Evolutionary conservation across 768 basidiomycete species (phyloP), one percentile per base, ranked within the genome.

Genomic region (Mycena venus): DNA sequence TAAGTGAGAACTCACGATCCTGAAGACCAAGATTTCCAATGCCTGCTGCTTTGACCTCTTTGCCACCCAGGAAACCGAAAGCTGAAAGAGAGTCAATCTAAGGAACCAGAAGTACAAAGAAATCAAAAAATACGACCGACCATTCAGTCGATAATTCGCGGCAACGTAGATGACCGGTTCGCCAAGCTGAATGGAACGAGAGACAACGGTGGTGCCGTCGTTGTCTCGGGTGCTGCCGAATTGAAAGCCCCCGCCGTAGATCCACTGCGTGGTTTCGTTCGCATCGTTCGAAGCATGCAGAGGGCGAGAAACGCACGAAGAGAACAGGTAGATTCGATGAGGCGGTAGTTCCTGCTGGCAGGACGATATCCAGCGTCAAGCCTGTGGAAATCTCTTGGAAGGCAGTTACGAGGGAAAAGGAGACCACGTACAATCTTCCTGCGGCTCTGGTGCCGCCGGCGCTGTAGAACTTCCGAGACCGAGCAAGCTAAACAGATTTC

Each of bases 11-110:
- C 40, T 12, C 11, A 65, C 63, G 63, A 25, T 65, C 63, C 19
- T 27, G 63, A 23, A 65, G 32, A 17, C 63, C 63, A 36, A 65
- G 44, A n/a, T 65, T 65, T 19, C 47, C 47, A 32, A 65, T 21
- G 47, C 67, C 67, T 4, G 56, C 67, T 9, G 55, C 55, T 19
- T 32, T 40, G 8, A 44, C 67, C n/a, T 68, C 67, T 25, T 68
- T 42, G 25, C 67, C 42, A 21, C 27, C 55, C 19, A 68, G 29
- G 31, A 68, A 68, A n/a, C 67, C 67, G 29, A 58, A 68, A 31
- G 67, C 67, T 68, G 27, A 53, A 49, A 49, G 47, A 29, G 11
- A 53, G 27, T 53, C 15, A 27, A 29, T 53, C 51, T 27, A 29
- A 53, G 51, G 47, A 49, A 49, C 47, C 21, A 49, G 47, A 49